These are phyloP conservation scores for Melaleuca quinquenervia DNA, from an alignment of 345 rosid species.

Conservation along the genomic window DNA sequence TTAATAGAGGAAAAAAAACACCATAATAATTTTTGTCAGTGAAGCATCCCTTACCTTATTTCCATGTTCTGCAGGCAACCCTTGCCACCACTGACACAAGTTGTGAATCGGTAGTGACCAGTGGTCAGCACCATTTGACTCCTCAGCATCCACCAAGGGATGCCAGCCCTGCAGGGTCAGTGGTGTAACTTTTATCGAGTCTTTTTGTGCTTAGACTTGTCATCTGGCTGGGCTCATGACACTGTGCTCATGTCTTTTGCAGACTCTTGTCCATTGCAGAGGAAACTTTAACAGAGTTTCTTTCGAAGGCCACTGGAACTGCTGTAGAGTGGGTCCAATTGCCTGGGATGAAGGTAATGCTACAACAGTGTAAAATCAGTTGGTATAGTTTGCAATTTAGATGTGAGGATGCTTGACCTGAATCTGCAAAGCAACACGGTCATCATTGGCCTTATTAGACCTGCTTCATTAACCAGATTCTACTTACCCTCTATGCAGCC, in stretches of 20 bases:
- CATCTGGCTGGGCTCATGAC: neutral
- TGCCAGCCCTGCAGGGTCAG: constrained; percentile 90
- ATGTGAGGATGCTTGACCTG: neutral
- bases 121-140: constrained; percentile 67
- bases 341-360: constrained; percentile 95
- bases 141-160: constrained; percentile 76
- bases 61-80: constrained; percentile 22
- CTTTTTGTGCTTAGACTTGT: neutral
- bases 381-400: neutral
- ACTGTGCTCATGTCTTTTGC: constrained; percentile 8
- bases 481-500: constrained; percentile 40
- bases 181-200: neutral
- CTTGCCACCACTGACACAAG: constrained; percentile 61
- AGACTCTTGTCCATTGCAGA: constrained; percentile 98
- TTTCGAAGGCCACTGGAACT: constrained; percentile 99
- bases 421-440: neutral
- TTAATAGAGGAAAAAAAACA: neutral
- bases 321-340: constrained; percentile 99
- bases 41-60: neutral
- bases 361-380: neutral
- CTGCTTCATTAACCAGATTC: constrained; percentile 1
- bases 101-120: constrained; percentile 73
- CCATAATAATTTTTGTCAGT: neutral
- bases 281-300: constrained; percentile 99
- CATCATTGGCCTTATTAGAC: neutral